Conservation (phyloP, 2,329 filamentous ascomycete genomes). For the Penicillium sclerotiorum region DNA sequence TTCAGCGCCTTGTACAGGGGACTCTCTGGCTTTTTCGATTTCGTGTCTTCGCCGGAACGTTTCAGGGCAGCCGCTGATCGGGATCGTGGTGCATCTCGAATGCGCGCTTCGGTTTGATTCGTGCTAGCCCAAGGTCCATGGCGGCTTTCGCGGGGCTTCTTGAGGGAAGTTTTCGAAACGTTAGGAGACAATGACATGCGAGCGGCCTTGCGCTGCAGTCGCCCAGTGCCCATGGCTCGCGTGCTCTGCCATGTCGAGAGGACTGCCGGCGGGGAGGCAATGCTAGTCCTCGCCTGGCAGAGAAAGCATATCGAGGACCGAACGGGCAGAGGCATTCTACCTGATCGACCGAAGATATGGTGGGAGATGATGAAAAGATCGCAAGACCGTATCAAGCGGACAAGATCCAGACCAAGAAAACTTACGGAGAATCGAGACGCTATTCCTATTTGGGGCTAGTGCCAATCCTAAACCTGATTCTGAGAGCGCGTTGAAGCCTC, state of each 20-base stretch:
- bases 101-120: conserved; percentile 56
- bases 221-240: conserved; percentile 35
- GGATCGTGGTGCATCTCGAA: conserved; percentile 43
- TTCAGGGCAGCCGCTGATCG: conserved; percentile 47
- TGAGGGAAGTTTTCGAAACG: conserved; percentile 32
- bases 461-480: conserved; percentile 18
- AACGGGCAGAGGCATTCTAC: conserved; percentile 33
- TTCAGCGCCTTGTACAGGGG: conserved; percentile 78
- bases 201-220: conserved; percentile 37
- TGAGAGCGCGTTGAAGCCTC: no score
- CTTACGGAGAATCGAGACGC: conserved; percentile 3
- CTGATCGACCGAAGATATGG: conserved; percentile 6
- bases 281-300: conserved; percentile 32
- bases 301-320: conserved; percentile 36
- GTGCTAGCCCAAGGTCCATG: conserved; percentile 62
- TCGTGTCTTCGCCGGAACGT: conserved; percentile 40
- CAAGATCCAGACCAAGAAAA: conserved; percentile 10
- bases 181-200: conserved; percentile 43
- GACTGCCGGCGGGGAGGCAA: conserved; percentile 15
- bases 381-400: neutral
- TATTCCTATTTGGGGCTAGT: conserved; percentile 16
- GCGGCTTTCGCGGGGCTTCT: conserved; percentile 42
- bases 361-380: neutral
- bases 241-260: conserved; percentile 32
- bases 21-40: conserved; percentile 49